Percentiles rank a stretch among this genome's conserved stretches.
These are phyloP conservation scores for Aspergillus puulaauensis DNA, from an alignment of 2,329 filamentous ascomycete genomes.

Conservation along the genomic window DNA sequence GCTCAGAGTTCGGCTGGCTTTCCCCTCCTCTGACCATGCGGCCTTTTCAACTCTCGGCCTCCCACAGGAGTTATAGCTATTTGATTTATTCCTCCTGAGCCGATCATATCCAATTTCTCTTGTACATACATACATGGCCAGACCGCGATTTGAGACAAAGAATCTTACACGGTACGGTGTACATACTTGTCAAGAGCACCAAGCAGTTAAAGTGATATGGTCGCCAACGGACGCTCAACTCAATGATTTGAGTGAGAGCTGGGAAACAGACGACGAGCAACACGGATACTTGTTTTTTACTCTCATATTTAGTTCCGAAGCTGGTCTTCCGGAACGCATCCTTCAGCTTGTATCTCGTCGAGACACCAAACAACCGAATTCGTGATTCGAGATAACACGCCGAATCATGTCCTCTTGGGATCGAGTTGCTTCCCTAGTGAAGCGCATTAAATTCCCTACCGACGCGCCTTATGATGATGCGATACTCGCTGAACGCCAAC, in stretches of 20 bases:
- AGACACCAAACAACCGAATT: neutral
- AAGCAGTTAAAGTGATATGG: neutral
- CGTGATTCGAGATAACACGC: neutral
- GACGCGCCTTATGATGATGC: slow-evolving; percentile 56
- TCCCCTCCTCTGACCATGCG: slow-evolving; percentile 9
- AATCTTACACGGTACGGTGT: neutral
- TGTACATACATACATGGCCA: neutral
- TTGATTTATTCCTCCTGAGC: slow-evolving; percentile 6
- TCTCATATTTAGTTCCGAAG: neutral
- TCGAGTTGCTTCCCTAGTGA: slow-evolving; percentile 33
- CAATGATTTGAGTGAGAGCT: slow-evolving; percentile 3
- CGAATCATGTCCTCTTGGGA: slow-evolving; percentile 16
- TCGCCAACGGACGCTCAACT: slow-evolving; percentile 1
- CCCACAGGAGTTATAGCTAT: slow-evolving; percentile 1
- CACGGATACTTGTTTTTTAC: neutral
- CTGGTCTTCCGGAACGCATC: slow-evolving; percentile 4
- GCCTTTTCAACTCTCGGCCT: slow-evolving; percentile 2
- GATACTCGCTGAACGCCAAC: slow-evolving; percentile 49
- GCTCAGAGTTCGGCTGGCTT: slow-evolving; percentile 2
- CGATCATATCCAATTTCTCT: slow-evolving; percentile 4
- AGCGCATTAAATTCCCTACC: slow-evolving; percentile 59
- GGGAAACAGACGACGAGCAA: neutral
- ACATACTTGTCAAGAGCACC: neutral
- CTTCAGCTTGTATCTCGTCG: neutral
- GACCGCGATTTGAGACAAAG: neutral